Conservation (phyloP, 176 grass and related monocot genomes). For the Pontederia paniculata region DNA sequence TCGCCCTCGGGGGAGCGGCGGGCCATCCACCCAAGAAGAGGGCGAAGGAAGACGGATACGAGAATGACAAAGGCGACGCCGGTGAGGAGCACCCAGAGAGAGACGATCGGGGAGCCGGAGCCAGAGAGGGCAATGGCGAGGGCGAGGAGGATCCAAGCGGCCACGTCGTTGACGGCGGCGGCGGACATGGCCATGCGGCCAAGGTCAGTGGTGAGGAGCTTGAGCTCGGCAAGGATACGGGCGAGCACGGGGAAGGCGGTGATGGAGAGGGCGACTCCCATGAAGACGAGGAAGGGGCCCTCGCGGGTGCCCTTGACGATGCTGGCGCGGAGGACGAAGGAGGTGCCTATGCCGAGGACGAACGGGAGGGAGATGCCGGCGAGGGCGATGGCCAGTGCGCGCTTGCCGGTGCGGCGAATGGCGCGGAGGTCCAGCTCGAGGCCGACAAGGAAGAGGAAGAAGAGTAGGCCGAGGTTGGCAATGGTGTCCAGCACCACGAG, state of each 20-base stretch:
- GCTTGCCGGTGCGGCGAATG: constrained; percentile 39
- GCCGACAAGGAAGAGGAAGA: constrained; percentile 78
- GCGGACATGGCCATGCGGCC: constrained; percentile 80
- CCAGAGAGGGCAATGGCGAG: constrained; percentile 51
- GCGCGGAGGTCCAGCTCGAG: constrained; percentile 44
- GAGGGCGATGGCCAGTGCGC: constrained; percentile 38
- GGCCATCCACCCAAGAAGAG: constrained; percentile 30
- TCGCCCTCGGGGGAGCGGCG: constrained; percentile 36
- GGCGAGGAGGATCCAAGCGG: constrained; percentile 46
- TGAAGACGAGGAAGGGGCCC: constrained; percentile 39
- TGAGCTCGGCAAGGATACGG: constrained; percentile 54
- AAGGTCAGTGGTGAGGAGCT: constrained; percentile 61
- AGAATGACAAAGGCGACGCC: constrained; percentile 23
- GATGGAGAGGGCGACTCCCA: constrained; percentile 52
- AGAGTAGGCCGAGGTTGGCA: constrained; percentile 46
- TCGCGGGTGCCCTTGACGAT: constrained; percentile 11
- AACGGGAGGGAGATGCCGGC: constrained; percentile 45
- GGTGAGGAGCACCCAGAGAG: constrained; percentile 40
- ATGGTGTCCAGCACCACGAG: constrained; percentile 52
- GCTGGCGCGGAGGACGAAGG: constrained; percentile 28
- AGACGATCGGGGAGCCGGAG: constrained; percentile 33
- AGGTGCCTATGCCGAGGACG: constrained; percentile 36
- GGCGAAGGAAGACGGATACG: constrained; percentile 23
- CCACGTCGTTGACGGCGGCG: constrained; percentile 41
- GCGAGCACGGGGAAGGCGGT: constrained; percentile 58